Base-by-base conservation (phyloP, 1,284 basidiomycete genomes). In the Microbotryum intermedium region DNA sequence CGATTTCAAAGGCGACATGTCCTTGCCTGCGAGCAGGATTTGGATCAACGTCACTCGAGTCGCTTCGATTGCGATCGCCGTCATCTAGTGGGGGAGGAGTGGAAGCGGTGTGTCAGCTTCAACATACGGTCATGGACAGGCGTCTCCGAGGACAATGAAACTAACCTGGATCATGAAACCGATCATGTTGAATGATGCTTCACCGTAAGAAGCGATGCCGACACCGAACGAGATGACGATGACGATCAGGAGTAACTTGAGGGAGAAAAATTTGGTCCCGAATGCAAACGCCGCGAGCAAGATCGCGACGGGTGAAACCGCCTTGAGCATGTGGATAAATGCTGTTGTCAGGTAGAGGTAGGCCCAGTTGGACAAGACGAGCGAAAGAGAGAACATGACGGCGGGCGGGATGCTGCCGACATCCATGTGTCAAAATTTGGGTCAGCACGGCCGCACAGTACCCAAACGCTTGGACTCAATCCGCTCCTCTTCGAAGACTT, bases 11-110 rank as follows among this genome's bases (percentile, higher is more conserved):
- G 66, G 64, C 4, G 64, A 63, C 66, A 68, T 68, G 53, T 55
- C 54, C 28, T 55, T 50, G n/a, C 58, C 60, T 29, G 28, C 47
- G 55, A 70, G 62, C 20, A 71, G 56, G 25, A 70, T 54, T 53
- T 71, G 69, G 42, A 71, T 71, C 26, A 71, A 59, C 18, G 66
- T 67, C 8, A 71, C 64, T 25, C 66, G 56, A 6, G 62, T 67
- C 9, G 67, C 65, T 48, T 71, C 70, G 30, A 71, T 47, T 10
- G 55, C 61, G 50, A 69, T 70, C 28, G 69, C 70, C 2, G 56
- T 34, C 61, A 65, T 60, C 56, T 65, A 39, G 34, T 18, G 34
- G 34, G 34, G 34, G 34, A 39, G 11, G 34, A 11, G n/a, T n/a
- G n/a, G n/a, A n/a, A n/a, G n/a, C n/a, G 11, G 11, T 16, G 18